phyloP scores from a whole-genome alignment of 192 early-diverging fungal genomes.

The Geranomyces variabilis region DNA sequence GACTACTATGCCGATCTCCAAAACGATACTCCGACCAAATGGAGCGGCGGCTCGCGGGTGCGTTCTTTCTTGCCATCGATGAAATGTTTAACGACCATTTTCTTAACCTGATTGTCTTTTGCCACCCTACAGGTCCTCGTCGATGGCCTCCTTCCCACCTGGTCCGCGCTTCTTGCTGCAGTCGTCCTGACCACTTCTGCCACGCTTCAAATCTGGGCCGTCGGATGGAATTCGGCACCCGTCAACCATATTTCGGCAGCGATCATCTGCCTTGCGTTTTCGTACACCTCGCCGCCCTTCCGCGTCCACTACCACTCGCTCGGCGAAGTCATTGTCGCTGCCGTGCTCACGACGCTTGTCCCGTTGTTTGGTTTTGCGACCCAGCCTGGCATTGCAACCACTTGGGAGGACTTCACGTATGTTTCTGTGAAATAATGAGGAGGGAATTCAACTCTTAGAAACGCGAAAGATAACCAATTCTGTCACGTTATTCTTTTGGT shows the following conservation, averaged over 20 bases:
- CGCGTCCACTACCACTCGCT: constrained; percentile 22
- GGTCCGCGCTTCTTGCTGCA: constrained; percentile 13
- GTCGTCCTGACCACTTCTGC: constrained; percentile 2
- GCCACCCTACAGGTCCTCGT: no score
- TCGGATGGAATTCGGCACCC: constrained; percentile 7
- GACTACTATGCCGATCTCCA: constrained; percentile 17
- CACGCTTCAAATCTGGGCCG: constrained; percentile 6
- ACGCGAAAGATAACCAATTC: no score
- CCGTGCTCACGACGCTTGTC: constrained; percentile 2
- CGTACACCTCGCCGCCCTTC: constrained; percentile 16
- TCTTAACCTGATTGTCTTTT: no score
- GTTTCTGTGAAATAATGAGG: no score
- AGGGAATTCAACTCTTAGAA: no score
- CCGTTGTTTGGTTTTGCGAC: constrained; percentile 17
- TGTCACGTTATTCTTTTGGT: not conserved
- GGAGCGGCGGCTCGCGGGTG: constrained; percentile 16
- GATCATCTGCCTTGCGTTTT: constrained; percentile 6
- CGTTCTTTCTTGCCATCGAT: no score
- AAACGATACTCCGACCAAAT: constrained; percentile 18
- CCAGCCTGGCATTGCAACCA: constrained; percentile 2
- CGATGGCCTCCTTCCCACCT: constrained; percentile 17
- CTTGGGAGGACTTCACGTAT: constrained; percentile 6
- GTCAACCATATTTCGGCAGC: constrained; percentile 1
- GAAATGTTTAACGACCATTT: no score
- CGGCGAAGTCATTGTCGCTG: constrained; percentile 16